phyloP scores from a whole-genome alignment of 23 red algal genomes.

The Gracilariopsis chorda region DNA sequence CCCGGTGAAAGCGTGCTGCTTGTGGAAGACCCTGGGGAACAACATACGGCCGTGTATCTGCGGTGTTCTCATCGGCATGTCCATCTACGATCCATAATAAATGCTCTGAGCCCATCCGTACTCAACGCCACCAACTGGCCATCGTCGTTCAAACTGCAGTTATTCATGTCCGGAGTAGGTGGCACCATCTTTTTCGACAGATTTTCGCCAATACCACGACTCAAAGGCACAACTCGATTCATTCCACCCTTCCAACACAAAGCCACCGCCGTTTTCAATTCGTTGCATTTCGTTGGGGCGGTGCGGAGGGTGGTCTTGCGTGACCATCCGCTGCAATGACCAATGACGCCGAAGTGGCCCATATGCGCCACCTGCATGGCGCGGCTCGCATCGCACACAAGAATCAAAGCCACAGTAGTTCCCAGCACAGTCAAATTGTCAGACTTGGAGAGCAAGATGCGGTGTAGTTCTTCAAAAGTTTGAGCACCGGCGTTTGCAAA shows the following conservation, averaged over 20 bases:
- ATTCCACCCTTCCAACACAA: constrained; percentile 65
- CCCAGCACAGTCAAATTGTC: neutral
- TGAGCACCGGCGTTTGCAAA: neutral
- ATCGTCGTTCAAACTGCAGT: neutral
- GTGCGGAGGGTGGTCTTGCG: constrained; percentile 35
- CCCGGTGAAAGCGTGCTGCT: too few species aligned
- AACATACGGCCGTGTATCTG: too few species aligned
- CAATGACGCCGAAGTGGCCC: constrained; percentile 64
- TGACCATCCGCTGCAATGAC: constrained; percentile 23
- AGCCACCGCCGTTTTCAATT: constrained; percentile 61
- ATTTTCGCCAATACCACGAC: constrained; percentile 66
- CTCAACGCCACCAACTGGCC: constrained; percentile 55
- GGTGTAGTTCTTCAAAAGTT: neutral
- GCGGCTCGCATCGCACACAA: neutral
- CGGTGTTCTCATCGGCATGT: too few species aligned
- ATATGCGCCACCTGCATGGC: constrained; percentile 60
- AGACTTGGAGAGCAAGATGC: neutral
- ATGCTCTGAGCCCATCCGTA: constrained; percentile 76
- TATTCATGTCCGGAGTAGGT: constrained; percentile 53
- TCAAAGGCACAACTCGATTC: constrained; percentile 71
- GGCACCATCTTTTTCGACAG: constrained; percentile 60
- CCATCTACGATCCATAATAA: neutral
- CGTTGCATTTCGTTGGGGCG: constrained; percentile 46
- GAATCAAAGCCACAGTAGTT: constrained; percentile 31
- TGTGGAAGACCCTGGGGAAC: too few species aligned